Percentiles rank a stretch among this genome's conserved stretches.
phyloP scores from a whole-genome alignment of 208 protist species.

The Leishmania guyanensis region DNA sequence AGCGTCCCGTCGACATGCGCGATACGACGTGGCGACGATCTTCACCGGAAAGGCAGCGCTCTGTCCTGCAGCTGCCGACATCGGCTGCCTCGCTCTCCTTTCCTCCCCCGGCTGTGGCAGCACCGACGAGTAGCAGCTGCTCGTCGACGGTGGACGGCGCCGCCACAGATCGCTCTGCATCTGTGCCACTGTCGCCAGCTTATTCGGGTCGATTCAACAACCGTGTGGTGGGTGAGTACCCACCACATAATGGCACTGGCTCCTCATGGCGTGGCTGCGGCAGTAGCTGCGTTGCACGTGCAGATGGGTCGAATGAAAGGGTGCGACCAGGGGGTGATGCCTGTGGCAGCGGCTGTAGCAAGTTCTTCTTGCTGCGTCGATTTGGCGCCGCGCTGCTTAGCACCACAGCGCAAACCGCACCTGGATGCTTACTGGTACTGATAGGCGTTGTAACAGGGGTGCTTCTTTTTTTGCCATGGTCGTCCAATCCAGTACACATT shows the following conservation, averaged over 20 bases:
- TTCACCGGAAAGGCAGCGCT: background rate
- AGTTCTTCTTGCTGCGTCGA: background rate
- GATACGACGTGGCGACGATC: background rate
- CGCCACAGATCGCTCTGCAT: background rate
- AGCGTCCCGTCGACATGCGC: background rate
- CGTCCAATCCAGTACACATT: constrained; percentile 60
- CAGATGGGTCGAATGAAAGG: background rate
- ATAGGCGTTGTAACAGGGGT: constrained; percentile 54
- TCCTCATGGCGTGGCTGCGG: background rate
- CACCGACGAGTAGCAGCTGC: background rate
- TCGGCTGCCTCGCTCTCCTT: background rate
- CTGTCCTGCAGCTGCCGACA: background rate
- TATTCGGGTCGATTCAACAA: background rate
- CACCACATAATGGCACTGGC: background rate
- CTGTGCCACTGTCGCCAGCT: background rate
- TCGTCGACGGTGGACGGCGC: background rate
- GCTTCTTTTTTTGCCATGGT: constrained; percentile 82
- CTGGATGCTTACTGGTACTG: constrained; percentile 24
- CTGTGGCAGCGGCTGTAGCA: constrained; percentile 14
- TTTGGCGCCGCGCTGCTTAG: constrained; percentile 19
- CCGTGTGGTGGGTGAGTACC: background rate
- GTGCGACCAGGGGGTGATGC: background rate
- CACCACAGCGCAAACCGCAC: constrained; percentile 17
- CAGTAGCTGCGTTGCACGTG: background rate
- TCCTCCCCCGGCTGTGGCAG: background rate